A percentile compares a stretch with the other conserved stretches of the same genome.
Evolutionary conservation across 2,329 filamentous ascomycete species (phyloP).

Genomic region (Coniella lustricola): DNA sequence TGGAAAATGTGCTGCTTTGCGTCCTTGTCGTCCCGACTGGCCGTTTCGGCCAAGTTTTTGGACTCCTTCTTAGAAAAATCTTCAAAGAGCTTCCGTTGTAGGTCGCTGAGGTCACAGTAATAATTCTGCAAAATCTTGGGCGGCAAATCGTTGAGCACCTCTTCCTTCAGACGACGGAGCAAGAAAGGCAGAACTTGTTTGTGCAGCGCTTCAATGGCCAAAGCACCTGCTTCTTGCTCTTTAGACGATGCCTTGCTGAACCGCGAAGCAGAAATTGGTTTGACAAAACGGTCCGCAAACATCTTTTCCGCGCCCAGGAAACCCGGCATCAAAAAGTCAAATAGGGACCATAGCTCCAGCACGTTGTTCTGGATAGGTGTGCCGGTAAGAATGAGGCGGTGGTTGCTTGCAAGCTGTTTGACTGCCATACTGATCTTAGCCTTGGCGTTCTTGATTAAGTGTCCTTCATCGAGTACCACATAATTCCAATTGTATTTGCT

Average conservation of each 20-base stretch:
- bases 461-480: slow-evolving; percentile 91
- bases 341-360: slow-evolving; percentile 91
- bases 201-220: slow-evolving; percentile 96
- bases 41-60: slow-evolving; percentile 78
- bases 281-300: slow-evolving; percentile 91
- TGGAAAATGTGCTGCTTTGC: slow-evolving; percentile 99
- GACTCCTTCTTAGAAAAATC: slow-evolving; percentile 93
- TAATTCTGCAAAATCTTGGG: slow-evolving; percentile 99
- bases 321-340: slow-evolving; percentile 98
- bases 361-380: slow-evolving; percentile 98
- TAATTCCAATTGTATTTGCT: slow-evolving; percentile 91
- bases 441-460: slow-evolving; percentile 97
- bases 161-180: slow-evolving; percentile 91
- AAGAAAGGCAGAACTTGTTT: slow-evolving; percentile 97
- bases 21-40: slow-evolving; percentile 79
- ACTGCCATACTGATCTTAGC: slow-evolving; percentile 93
- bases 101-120: slow-evolving; percentile 93
- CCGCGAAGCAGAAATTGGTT: slow-evolving; percentile 88
- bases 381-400: slow-evolving; percentile 90
- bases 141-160: slow-evolving; percentile 90
- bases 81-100: slow-evolving; percentile 92
- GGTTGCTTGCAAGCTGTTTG: slow-evolving; percentile 83
- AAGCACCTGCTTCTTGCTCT: slow-evolving; percentile 91
- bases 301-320: slow-evolving; percentile 92
- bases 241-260: slow-evolving; percentile 97